Base-by-base conservation (phyloP, 768 basidiomycete species). In the Hemileccinum impolitum region DNA sequence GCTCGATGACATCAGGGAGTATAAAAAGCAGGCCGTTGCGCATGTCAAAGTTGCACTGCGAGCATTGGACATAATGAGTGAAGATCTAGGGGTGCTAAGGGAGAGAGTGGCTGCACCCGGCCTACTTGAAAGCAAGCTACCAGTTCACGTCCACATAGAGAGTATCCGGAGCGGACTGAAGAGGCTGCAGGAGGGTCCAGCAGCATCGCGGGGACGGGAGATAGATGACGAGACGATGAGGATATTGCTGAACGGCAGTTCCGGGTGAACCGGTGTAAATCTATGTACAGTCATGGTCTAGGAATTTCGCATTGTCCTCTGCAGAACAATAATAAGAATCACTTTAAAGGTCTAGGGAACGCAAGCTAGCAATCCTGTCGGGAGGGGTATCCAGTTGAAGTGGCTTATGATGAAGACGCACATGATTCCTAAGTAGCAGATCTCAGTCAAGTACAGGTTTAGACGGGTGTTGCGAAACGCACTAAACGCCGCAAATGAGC, bases 41-140 rank as follows among this genome's bases (percentile, higher is more conserved):
- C 87, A 86, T 52, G 85, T 91, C n/a, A 75, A 75, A 25, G 79
- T 78, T 0, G 78, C 85, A 13, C 60, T 87, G 56, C 81, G 82
- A 45, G 74, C 80, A 10, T 67, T 90, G 52, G 67, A 79, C 25
- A 70, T 71, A 36, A 78, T 90, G 81, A 79, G 78, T 53, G 81
- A 78, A 28, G 87, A 90, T 53, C 81, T 90, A 74, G 86, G 87
- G 60, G 86, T 87, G 37, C 67, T 91, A 52, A 73, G 88, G 52
- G 84, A 87, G 60, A 72, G 84, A 15, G 84, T 87, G 1, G 77
- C 85, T 4, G 77, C 80, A 28, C 87, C 89, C 1, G 80, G 81
- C 43, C 80, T 28, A 87, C 63, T 78, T 12, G 81, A 79, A 4
- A 66, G 77, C 15, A 70, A 68, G 36, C 72, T 89, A 14, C 85